Evolutionary conservation across 139 green algal genomes (phyloP), one percentile per base, ranked within the genome.

Genomic region (Yamagishiella unicocca): DNA sequence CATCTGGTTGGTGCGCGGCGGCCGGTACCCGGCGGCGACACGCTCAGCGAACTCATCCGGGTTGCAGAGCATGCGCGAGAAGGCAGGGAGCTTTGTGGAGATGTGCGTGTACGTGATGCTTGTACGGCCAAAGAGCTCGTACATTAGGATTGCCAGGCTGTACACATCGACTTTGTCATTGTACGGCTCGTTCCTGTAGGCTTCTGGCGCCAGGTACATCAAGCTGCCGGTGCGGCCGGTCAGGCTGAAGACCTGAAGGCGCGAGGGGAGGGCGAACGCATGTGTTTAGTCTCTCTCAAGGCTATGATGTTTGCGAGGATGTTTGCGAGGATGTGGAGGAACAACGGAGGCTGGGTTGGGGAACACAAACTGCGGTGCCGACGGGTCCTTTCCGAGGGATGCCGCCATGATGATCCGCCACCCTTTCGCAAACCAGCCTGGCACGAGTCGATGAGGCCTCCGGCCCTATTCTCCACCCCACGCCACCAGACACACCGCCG

Each of bases 151-250:
- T 33, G 38, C 82, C 0, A 87, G 45, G 50, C 46, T 70, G 66
- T 85, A 85, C 58, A 85, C 61, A 40, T 85, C 78, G 6, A 72
- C 93, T 87, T 92, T 94, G 35, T 95, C 90, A 85, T 96, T 96
- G 92, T 96, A 96, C 8, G 73, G 83, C 79, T 93, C 45, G 37
- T 88, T 84, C 58, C 85, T 87, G 74, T 92, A 93, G 33, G 95
- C 92, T 84, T 96, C 94, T 2, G 94, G 94, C 37, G 94, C 93
- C 92, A 96, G 94, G 90, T 95, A 95, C 72, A 94, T 50, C 24
- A 90, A 75, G 37, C 73, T 90, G 70, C 91, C 91, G 37, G 90
- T 90, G 67, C 83, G 67, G 14, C 87, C 77, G 31, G 90, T 92
- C 8, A 90, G 76, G 76, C 64, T 78, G 80, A 86, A 86, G 9